phyloP scores from a whole-genome alignment of 2,329 filamentous ascomycete species.

The Keithomyces neogunnii region DNA sequence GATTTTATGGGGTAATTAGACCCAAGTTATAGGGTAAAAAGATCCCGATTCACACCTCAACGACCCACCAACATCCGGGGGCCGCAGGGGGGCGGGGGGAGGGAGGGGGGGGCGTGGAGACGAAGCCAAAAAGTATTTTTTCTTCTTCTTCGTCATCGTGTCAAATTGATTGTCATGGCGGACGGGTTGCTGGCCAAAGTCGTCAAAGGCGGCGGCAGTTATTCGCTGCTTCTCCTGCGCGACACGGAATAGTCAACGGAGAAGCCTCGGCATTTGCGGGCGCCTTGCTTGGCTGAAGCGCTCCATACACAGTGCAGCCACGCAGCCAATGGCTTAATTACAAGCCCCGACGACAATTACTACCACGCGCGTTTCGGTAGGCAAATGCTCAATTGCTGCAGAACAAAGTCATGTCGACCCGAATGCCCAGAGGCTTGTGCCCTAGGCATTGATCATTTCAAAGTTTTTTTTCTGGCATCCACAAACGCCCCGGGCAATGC shows the following conservation, averaged over 20 bases:
- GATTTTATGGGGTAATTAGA: constrained; percentile 11
- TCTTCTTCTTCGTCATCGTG: background rate
- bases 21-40: constrained; percentile 12
- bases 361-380: too few species aligned
- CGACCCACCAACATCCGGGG: background rate
- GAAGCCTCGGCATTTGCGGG: background rate
- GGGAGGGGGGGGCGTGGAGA: constrained; percentile 1
- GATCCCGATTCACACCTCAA: constrained; percentile 2
- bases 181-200: too few species aligned
- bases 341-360: too few species aligned
- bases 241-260: background rate
- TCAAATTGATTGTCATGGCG: background rate
- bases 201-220: background rate
- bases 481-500: background rate
- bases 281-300: too few species aligned
- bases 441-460: background rate
- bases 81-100: background rate
- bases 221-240: background rate
- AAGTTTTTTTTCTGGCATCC: background rate
- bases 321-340: too few species aligned
- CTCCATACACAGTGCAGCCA: too few species aligned
- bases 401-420: too few species aligned
- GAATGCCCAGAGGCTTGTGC: too few species aligned
- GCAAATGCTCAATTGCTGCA: too few species aligned
- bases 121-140: background rate